phyloP scores from a whole-genome alignment of 2,329 filamentous ascomycete genomes.

The Gliomastix tumulicola region DNA sequence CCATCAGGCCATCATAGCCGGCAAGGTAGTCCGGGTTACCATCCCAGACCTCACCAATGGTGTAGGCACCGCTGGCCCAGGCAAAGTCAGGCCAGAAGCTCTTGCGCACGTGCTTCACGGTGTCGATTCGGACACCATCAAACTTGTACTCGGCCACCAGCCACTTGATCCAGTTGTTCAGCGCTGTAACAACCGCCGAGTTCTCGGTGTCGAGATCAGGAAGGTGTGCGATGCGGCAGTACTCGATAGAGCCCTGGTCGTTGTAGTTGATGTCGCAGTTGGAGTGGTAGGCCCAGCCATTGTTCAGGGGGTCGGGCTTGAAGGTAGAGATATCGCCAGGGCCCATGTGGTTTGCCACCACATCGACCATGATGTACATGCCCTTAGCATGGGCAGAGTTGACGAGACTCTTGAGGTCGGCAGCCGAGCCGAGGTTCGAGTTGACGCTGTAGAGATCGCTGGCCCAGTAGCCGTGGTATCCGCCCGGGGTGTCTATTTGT shows the following conservation, averaged over 20 bases:
- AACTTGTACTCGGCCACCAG: slow-evolving; percentile 56
- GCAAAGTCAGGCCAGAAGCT: slow-evolving; percentile 50
- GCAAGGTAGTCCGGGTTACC: slow-evolving; percentile 42
- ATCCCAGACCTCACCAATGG: slow-evolving; percentile 53
- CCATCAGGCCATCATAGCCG: slow-evolving; percentile 45
- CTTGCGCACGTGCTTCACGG: slow-evolving; percentile 53
- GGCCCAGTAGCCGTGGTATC: slow-evolving; percentile 51
- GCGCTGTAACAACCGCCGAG: slow-evolving; percentile 37
- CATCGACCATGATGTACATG: slow-evolving; percentile 52
- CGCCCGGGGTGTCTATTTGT: slow-evolving; percentile 23
- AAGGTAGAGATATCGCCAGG: slow-evolving; percentile 40
- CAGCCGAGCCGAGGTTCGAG: slow-evolving; percentile 46
- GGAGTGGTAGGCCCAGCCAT: slow-evolving; percentile 50
- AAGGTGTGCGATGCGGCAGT: slow-evolving; percentile 49
- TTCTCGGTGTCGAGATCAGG: slow-evolving; percentile 55
- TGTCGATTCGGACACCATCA: slow-evolving; percentile 54
- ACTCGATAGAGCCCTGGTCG: slow-evolving; percentile 36
- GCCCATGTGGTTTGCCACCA: slow-evolving; percentile 52
- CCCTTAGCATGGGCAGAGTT: slow-evolving; percentile 42
- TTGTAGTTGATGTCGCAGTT: slow-evolving; percentile 51
- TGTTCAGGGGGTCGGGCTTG: slow-evolving; percentile 37
- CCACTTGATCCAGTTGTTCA: slow-evolving; percentile 48
- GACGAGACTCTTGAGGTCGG: slow-evolving; percentile 51
- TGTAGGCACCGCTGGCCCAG: slow-evolving; percentile 47
- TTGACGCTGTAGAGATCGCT: slow-evolving; percentile 45